Conservation (phyloP, 176 grass and related monocot genomes). For the Oryza longistaminata region DNA sequence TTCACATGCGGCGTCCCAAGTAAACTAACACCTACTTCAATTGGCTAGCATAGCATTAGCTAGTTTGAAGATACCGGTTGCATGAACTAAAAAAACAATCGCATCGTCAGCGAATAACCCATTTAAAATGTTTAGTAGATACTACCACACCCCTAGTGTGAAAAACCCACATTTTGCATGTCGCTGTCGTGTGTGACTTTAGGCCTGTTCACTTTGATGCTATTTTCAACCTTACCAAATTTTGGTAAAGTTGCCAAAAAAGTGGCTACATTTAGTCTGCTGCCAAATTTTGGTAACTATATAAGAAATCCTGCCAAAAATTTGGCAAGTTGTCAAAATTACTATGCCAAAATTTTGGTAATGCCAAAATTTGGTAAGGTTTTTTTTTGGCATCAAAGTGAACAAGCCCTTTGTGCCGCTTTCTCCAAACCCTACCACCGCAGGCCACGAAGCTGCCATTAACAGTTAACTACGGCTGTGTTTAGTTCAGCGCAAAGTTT, state of each 20-base stretch:
- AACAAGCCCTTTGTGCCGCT: background rate
- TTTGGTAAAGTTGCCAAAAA: no score
- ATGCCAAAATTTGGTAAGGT: no score
- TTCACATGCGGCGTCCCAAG: background rate
- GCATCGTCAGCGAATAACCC: background rate
- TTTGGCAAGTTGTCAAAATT: no score
- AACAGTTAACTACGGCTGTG: background rate
- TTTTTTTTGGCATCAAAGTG: no score
- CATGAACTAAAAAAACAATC: background rate
- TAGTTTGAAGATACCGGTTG: background rate
- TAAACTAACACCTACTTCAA: background rate
- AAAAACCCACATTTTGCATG: background rate
- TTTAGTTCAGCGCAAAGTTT: no score
- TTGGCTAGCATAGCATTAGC: background rate
- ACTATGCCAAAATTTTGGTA: no score
- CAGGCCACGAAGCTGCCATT: background rate
- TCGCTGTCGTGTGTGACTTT: background rate
- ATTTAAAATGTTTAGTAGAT: no score
- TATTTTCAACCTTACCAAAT: no score
- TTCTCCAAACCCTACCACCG: constrained; percentile 13
- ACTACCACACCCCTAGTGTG: background rate
- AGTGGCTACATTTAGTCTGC: no score
- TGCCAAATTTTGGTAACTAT: no score
- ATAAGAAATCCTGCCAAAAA: no score
- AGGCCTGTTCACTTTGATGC: no score